Evolutionary conservation across 2,329 filamentous ascomycete genomes (phyloP).

Genomic region (Talaromyces marneffei): DNA sequence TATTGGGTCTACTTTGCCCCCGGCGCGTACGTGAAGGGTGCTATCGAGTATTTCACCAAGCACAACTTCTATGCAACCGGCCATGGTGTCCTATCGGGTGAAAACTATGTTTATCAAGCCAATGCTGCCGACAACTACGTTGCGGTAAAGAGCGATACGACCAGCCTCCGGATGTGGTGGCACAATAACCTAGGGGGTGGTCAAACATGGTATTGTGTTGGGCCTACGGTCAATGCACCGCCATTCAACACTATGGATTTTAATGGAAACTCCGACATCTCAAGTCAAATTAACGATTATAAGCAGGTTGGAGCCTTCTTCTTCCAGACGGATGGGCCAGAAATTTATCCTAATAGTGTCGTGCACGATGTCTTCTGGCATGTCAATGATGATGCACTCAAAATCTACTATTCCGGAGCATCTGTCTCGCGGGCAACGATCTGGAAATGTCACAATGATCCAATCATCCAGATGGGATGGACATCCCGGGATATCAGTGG

Average conservation of each 20-base stretch:
- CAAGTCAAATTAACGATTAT: constrained; percentile 26
- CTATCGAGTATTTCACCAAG: constrained; percentile 26
- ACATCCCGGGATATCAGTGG: constrained; percentile 24
- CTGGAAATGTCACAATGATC: constrained; percentile 36
- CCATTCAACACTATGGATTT: constrained; percentile 37
- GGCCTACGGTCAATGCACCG: constrained; percentile 29
- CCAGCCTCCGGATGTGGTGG: constrained; percentile 30
- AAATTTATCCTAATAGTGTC: constrained; percentile 29
- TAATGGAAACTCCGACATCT: constrained; percentile 14
- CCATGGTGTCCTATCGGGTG: constrained; percentile 34
- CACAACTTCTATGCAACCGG: constrained; percentile 29
- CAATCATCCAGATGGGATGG: constrained; percentile 36
- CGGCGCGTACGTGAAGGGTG: constrained; percentile 37
- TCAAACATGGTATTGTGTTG: constrained; percentile 24
- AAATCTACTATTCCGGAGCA: constrained; percentile 34
- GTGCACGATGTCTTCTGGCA: constrained; percentile 34
- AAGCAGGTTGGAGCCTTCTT: constrained; percentile 38
- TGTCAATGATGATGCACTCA: constrained; percentile 33
- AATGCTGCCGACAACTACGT: constrained; percentile 28
- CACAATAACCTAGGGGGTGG: constrained; percentile 17
- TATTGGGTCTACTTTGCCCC: constrained; percentile 26
- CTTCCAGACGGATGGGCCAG: constrained; percentile 33
- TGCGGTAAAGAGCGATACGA: constrained; percentile 23
- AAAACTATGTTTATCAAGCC: constrained; percentile 37
- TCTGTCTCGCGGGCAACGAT: constrained; percentile 31